A percentile compares a stretch with the other conserved stretches of the same genome.
Conservation (phyloP, 2,329 filamentous ascomycete species). For the Eutypa lata region DNA sequence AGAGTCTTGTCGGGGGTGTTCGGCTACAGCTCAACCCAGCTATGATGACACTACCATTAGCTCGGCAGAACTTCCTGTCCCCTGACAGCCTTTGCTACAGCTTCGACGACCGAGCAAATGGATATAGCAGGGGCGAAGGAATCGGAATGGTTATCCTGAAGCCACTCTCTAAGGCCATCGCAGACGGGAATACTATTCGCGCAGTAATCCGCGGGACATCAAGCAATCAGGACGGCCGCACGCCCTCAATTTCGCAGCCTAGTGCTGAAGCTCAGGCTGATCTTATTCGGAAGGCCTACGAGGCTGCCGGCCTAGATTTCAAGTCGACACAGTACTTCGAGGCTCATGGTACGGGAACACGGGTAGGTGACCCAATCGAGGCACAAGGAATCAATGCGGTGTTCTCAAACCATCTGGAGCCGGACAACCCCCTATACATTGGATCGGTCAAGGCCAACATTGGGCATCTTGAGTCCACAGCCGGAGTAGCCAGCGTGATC, state of each 20-base stretch:
- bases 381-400: no score
- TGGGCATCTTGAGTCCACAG: no score
- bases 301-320: slow-evolving; percentile 15
- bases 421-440: no score
- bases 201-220: slow-evolving; percentile 28
- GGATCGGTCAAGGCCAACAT: no score
- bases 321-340: slow-evolving; percentile 28
- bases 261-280: slow-evolving; percentile 19
- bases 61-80: neutral
- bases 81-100: slow-evolving; percentile 16
- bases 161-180: slow-evolving; percentile 35
- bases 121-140: slow-evolving; percentile 43
- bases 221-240: slow-evolving; percentile 35
- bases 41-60: no score
- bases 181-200: slow-evolving; percentile 34
- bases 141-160: slow-evolving; percentile 38
- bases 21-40: no score
- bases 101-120: slow-evolving; percentile 36
- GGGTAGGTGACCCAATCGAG: no score
- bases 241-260: slow-evolving; percentile 19
- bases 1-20: neutral
- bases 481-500: no score
- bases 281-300: slow-evolving; percentile 26
- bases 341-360: slow-evolving; percentile 34
- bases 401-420: no score